Evolutionary conservation across 352 stramenopile species (phyloP), one percentile per base, ranked within the genome.

Genomic region (Albugo candida): DNA sequence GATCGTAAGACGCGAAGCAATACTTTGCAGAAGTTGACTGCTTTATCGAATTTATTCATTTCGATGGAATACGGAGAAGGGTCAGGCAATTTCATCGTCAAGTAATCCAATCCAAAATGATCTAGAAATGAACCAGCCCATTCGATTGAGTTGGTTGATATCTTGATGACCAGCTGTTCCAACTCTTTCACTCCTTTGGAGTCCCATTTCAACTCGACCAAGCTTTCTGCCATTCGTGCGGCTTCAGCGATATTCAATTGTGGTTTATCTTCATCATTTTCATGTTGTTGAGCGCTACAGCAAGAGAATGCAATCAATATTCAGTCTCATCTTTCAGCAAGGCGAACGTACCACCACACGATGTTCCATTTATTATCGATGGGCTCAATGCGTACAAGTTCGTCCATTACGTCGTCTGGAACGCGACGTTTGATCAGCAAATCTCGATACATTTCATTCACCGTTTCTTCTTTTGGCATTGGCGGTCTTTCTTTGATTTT

Each of bases 361-460:
- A 86, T 70, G 47, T 85, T 69, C 76, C 76, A 89, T 48, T 89
- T 89, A n/a, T 75, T 85, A 39, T 89, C 76, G 2, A 83, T 52
- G 40, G 72, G 62, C 48, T 89, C 76, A 19, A 89, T 89, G 1
- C 76, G 76, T 47, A 86, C 67, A 12, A 89, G 59, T 37, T 89
- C 76, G 42, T 89, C 76, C 65, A 86, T 76, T 0, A 89, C 76
- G 44, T 89, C 76, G 35, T 89, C 76, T 0, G 76, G 76, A 14
- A 89, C 76, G 36, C 70, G 70, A 24, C 76, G 76, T 53, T 86
- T 89, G 12, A 74, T 24, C 34, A 89, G 66, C 43, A 89, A 37
- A 2, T 89, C 73, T 0, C 76, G 60, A 42, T 89, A 89, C 76
- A 89, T 89, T 45, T 89, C 71, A 41, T 89, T 76, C n/a, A 89